phyloP scores from a whole-genome alignment of 75 land plant species.

The Ceratopteris richardii region DNA sequence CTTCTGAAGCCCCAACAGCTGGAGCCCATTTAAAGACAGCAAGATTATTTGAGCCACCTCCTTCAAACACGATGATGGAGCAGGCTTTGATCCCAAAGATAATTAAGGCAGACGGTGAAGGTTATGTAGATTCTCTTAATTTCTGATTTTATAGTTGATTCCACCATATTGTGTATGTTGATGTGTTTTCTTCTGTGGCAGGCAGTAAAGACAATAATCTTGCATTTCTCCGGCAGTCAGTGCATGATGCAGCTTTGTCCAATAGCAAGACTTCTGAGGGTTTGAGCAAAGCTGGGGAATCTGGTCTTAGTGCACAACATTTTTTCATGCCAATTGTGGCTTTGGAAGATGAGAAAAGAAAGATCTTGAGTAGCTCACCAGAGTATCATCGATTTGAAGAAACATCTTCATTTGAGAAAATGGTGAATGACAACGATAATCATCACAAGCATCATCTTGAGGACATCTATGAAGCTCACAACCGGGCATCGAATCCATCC shows the following conservation, averaged over 20 bases:
- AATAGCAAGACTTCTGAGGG: neutral
- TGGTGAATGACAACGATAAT: constrained; percentile 19
- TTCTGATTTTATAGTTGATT: neutral
- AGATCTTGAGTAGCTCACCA: constrained; percentile 12
- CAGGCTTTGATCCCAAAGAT: constrained; percentile 4
- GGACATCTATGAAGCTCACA: constrained; percentile 8
- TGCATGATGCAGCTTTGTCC: constrained; percentile 77
- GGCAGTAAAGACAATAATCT: constrained; percentile 36
- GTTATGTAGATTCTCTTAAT: neutral
- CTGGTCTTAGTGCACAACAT: constrained; percentile 50
- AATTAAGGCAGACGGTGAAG: constrained; percentile 1
- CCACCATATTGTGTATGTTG: neutral
- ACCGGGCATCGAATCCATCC: neutral
- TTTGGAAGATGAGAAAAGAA: constrained; percentile 14
- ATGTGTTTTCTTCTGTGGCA: constrained; percentile 10
- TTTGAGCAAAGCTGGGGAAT: constrained; percentile 2
- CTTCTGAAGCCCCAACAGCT: constrained; percentile 34
- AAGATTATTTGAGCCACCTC: constrained; percentile 24
- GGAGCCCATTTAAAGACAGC: constrained; percentile 18
- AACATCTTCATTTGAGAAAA: constrained; percentile 12
- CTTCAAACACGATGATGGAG: constrained; percentile 20
- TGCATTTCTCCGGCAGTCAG: constrained; percentile 56
- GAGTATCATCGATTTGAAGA: constrained; percentile 7
- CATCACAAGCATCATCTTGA: constrained; percentile 17
- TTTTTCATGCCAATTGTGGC: constrained; percentile 64